Evolutionary conservation across 106 monocot genomes (phyloP).

Genomic region (Amphibolis antarctica): DNA sequence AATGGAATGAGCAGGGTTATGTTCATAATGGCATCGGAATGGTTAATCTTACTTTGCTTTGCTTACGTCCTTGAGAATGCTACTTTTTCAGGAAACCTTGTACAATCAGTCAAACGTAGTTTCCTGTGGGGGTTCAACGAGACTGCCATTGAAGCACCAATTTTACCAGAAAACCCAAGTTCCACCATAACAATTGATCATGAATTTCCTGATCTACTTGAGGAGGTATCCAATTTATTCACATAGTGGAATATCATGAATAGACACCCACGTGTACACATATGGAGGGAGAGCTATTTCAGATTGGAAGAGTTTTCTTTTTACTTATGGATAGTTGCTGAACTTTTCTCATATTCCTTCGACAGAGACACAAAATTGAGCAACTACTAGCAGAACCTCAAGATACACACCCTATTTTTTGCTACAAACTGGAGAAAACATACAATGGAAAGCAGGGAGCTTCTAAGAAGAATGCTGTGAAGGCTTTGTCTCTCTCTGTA

Average conservation of each 20-base stretch:
- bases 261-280: neutral
- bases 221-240: constrained; percentile 2
- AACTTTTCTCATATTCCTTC: neutral
- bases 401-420: constrained; percentile 34
- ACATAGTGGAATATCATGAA: neutral
- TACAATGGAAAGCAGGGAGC: constrained; percentile 52
- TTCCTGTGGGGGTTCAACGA: neutral
- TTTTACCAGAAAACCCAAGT: neutral
- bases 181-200: neutral
- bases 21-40: constrained; percentile 49
- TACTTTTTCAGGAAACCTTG: constrained; percentile 6
- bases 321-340: too few species aligned
- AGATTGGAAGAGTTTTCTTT: neutral
- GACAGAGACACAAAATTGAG: constrained; percentile 51
- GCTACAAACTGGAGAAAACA: constrained; percentile 48
- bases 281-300: neutral
- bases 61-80: constrained; percentile 35
- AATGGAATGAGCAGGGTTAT: constrained; percentile 62
- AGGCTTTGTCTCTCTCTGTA: constrained; percentile 54
- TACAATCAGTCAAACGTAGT: neutral
- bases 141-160: neutral
- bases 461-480: constrained; percentile 52
- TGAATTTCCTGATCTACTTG: neutral
- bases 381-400: constrained; percentile 28
- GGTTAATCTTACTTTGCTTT: constrained; percentile 34